phyloP scores from a whole-genome alignment of 1,284 basidiomycete species.

The Mycena sp. region DNA sequence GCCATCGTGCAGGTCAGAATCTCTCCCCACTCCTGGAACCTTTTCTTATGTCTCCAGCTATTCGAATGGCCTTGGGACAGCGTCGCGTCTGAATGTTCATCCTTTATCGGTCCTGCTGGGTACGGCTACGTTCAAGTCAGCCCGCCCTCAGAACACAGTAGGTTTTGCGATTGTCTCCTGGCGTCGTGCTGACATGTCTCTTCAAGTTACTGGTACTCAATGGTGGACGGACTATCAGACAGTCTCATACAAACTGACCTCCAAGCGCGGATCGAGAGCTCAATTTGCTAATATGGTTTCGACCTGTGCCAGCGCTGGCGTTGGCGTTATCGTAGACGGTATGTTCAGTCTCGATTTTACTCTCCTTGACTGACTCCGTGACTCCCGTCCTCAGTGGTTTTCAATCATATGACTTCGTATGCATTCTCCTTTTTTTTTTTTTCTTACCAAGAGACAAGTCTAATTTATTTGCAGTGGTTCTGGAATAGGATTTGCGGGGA shows the following conservation, averaged over 20 bases:
- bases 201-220: background rate
- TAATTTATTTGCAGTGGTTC: conserved; percentile 4
- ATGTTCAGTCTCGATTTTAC: background rate
- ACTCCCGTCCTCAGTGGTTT: conserved; percentile 7
- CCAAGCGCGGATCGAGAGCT: conserved; percentile 45
- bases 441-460: background rate
- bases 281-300: conserved; percentile 45
- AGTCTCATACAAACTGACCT: conserved; percentile 47
- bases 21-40: too few species aligned
- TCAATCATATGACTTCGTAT: conserved; percentile 21
- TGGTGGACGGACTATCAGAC: conserved; percentile 45
- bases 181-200: background rate
- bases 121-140: conserved; percentile 53
- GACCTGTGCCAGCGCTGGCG: conserved; percentile 46
- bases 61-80: conserved; percentile 54
- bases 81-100: conserved; percentile 49
- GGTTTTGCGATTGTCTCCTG: background rate
- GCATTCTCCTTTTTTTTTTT: background rate
- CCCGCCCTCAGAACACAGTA: conserved; percentile 41
- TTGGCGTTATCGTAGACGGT: conserved; percentile 39
- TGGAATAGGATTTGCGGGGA: conserved; percentile 19
- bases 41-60: conserved; percentile 38
- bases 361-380: background rate
- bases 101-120: conserved; percentile 50
- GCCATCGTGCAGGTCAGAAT: conserved; percentile 37